Evolutionary conservation across 805 yeast species (phyloP).

Genomic region (Barnettozyma californica): DNA sequence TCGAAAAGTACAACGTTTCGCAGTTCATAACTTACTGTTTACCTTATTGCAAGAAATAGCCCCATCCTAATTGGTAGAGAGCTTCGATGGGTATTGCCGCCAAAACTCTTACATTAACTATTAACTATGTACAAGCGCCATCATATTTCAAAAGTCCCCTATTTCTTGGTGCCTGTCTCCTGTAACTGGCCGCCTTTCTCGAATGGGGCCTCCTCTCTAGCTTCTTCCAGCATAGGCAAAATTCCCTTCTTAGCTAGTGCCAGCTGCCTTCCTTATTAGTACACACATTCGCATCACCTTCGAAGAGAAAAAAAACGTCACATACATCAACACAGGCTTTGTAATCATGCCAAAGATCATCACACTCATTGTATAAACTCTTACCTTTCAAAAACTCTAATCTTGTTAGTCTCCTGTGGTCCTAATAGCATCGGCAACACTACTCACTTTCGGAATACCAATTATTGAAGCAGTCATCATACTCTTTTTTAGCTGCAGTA

Average conservation of each 20-base stretch:
- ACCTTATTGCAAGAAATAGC: too few species aligned
- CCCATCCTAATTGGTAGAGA: not conserved
- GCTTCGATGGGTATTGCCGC: not conserved
- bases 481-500: constrained; percentile 75
- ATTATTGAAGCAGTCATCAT: constrained; percentile 88
- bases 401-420: constrained; percentile 1
- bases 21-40: too few species aligned
- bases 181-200: constrained; percentile 50
- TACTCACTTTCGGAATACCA: constrained; percentile 85
- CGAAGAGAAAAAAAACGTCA: not conserved
- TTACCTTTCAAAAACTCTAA: constrained; percentile 51
- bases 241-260: constrained; percentile 70
- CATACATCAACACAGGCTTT: constrained; percentile 75
- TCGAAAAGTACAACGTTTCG: too few species aligned
- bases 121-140: constrained; percentile 7
- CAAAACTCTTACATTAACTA: not conserved
- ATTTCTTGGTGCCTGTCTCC: constrained; percentile 9
- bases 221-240: constrained; percentile 79
- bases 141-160: not conserved
- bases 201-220: constrained; percentile 86
- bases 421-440: too few species aligned
- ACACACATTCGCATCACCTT: not conserved
- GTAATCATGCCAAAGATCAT: constrained; percentile 82
- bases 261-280: constrained; percentile 24
- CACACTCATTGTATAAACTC: constrained; percentile 76